These are phyloP conservation scores for Malus hybrid DNA, from an alignment of 331 rosid genomes.

Conservation along the genomic window DNA sequence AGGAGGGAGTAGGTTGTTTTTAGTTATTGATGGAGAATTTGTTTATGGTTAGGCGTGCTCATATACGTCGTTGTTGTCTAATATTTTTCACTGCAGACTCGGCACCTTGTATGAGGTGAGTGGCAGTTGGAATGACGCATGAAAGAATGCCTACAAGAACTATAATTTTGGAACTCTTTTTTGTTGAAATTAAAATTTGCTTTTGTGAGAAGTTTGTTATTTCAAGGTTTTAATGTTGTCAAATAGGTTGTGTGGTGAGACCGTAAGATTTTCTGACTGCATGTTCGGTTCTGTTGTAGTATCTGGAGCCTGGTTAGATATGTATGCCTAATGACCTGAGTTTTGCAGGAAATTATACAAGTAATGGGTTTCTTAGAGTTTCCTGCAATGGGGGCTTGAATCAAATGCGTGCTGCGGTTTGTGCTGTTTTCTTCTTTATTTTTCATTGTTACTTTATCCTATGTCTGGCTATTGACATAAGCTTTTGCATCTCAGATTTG, in stretches of 20 bases:
- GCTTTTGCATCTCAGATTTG: constrained; percentile 62
- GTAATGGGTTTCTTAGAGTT: constrained; percentile 95
- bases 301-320: not conserved
- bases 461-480: constrained; percentile 22
- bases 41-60: not conserved
- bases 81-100: not conserved
- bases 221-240: not conserved
- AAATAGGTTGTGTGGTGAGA: not conserved
- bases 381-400: constrained; percentile 99
- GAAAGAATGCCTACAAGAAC: not conserved
- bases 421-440: constrained; percentile 22
- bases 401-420: constrained; percentile 99
- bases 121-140: not conserved
- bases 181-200: not conserved
- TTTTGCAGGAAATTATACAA: constrained; percentile 85
- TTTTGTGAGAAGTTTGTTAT: not conserved
- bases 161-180: not conserved
- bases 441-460: constrained; percentile 1
- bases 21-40: not conserved
- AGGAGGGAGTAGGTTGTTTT: not conserved
- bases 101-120: too few species aligned
- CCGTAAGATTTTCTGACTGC: not conserved
- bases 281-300: not conserved
- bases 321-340: constrained; percentile 13
- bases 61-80: not conserved